Conservation (phyloP, 1,284 basidiomycete species). For the Cystobasidium slooffiae region DNA sequence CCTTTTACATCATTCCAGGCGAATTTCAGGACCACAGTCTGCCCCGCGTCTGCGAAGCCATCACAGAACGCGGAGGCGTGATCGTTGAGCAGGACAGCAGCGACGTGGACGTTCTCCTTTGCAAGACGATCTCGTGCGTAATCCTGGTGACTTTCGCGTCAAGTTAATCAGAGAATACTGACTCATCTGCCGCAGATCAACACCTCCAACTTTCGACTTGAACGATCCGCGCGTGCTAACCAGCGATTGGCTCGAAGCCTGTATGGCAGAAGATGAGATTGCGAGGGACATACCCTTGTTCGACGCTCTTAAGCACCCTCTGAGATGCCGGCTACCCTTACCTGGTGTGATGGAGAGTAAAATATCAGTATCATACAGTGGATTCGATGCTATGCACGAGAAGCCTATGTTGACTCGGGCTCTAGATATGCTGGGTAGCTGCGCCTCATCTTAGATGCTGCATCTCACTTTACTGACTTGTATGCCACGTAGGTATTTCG, state of each 20-base stretch:
- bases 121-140: constrained; percentile 16
- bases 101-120: constrained; percentile 23
- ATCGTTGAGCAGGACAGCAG: background rate
- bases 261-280: constrained; percentile 14
- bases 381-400: constrained; percentile 28
- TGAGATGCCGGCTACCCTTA: constrained; percentile 9
- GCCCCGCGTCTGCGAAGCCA: background rate
- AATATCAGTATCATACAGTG: constrained; percentile 15
- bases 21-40: background rate
- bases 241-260: constrained; percentile 31
- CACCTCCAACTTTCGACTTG: background rate
- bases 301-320: background rate
- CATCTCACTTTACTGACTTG: background rate
- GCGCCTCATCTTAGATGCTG: background rate
- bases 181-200: background rate
- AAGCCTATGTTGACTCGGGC: background rate
- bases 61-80: constrained; percentile 1
- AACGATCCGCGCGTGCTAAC: constrained; percentile 27
- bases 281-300: background rate
- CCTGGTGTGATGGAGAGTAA: background rate
- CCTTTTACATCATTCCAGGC: constrained; percentile 1
- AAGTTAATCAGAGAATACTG: background rate
- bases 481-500: background rate
- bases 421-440: constrained; percentile 21
- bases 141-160: background rate